Percentiles rank a stretch among this genome's conserved stretches.
phyloP scores from a whole-genome alignment of 176 grass and related monocot genomes.

The Poa annua region DNA sequence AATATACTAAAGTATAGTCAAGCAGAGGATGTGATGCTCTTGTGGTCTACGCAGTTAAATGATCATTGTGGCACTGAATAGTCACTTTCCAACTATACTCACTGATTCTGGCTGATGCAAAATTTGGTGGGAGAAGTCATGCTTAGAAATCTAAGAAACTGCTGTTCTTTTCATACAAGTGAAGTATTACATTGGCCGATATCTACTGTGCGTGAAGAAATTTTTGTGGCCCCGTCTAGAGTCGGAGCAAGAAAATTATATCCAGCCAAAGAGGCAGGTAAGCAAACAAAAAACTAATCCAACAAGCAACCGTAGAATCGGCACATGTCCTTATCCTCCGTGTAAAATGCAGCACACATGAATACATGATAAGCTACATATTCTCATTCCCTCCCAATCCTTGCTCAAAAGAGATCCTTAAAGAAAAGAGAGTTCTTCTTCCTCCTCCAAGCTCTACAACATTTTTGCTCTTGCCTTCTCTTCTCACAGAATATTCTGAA shows the following conservation, averaged over 20 bases:
- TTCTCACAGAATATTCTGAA: conserved; percentile 8
- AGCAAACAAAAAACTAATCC: conserved; percentile 38
- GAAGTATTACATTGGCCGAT: neutral
- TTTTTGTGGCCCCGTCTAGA: conserved; percentile 8
- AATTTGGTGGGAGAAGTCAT: conserved; percentile 25
- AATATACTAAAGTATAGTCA: neutral
- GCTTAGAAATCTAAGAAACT: neutral
- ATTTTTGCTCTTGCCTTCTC: neutral
- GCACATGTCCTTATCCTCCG: conserved; percentile 47
- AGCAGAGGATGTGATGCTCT: neutral
- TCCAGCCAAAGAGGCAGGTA: conserved; percentile 35
- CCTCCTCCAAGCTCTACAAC: conserved; percentile 19
- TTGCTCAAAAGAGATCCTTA: neutral
- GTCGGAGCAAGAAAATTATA: conserved; percentile 21
- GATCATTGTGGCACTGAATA: neutral
- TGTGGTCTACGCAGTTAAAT: neutral
- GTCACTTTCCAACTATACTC: neutral
- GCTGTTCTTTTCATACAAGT: neutral
- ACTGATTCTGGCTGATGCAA: neutral
- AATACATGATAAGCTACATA: conserved; percentile 14
- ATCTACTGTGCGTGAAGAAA: conserved; percentile 16
- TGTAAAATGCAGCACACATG: conserved; percentile 31
- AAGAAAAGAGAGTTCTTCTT: neutral
- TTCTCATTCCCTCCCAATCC: conserved; percentile 6
- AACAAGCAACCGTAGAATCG: conserved; percentile 42